A percentile compares a stretch with the other conserved stretches of the same genome.
Evolutionary conservation across 306 rosid genomes (phyloP).

Genomic region (Malus sieversii): DNA sequence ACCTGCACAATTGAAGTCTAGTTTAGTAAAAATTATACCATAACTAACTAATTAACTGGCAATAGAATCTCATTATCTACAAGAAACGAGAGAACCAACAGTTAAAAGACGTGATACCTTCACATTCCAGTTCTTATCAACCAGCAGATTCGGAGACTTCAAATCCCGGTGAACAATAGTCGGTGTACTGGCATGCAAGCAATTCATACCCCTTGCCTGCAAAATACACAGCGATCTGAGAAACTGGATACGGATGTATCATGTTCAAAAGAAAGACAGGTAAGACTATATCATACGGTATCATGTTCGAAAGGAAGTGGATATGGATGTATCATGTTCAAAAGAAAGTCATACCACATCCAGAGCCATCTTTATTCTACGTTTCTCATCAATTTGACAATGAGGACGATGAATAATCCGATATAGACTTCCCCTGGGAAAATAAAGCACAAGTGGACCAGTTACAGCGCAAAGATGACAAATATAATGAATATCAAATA

Average conservation of each 20-base stretch:
- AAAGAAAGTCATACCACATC: slow-evolving; percentile 68
- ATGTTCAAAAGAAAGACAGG: slow-evolving; percentile 4
- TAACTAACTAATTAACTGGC: background rate
- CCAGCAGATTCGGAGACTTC: slow-evolving; percentile 95
- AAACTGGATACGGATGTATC: slow-evolving; percentile 15
- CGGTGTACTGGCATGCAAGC: slow-evolving; percentile 87
- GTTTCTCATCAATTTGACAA: slow-evolving; percentile 80
- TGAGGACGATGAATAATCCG: slow-evolving; percentile 87
- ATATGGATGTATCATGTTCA: slow-evolving; percentile 7
- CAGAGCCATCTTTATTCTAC: slow-evolving; percentile 93
- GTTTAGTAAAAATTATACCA: background rate
- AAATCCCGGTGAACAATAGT: slow-evolving; percentile 97
- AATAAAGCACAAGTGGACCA: background rate
- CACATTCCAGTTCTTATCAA: slow-evolving; percentile 96
- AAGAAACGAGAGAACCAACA: slow-evolving; percentile 7
- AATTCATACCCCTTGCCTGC: slow-evolving; percentile 99
- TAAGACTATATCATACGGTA: slow-evolving; percentile 36
- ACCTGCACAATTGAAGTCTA: slow-evolving; percentile 42
- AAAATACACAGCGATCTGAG: slow-evolving; percentile 18
- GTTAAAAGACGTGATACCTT: slow-evolving; percentile 47
- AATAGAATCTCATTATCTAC: background rate
- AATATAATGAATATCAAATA: background rate
- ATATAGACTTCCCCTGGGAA: slow-evolving; percentile 83
- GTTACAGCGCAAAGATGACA: background rate
- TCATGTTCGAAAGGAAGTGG: slow-evolving; percentile 8